Evolutionary conservation across 805 yeast species (phyloP).

Genomic region (Suhomyces canberraensis): DNA sequence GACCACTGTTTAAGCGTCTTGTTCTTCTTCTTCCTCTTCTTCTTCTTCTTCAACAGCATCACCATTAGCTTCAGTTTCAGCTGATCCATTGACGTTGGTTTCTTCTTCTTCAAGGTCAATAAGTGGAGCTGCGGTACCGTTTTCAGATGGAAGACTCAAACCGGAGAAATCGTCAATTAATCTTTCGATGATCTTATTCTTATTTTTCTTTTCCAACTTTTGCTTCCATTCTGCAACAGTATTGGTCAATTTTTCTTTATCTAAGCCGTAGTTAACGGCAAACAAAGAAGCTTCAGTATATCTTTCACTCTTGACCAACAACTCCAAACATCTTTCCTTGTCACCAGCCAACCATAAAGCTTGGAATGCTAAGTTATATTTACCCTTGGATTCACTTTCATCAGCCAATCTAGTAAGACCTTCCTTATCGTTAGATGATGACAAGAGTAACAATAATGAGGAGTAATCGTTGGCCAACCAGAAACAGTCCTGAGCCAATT

Average conservation of each 20-base stretch:
- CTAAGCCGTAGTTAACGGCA: conserved; percentile 62
- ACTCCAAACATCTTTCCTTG: conserved; percentile 54
- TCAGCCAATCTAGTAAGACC: conserved; percentile 64
- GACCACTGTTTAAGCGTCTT: no score
- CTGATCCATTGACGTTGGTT: conserved; percentile 1
- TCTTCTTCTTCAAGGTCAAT: conserved; percentile 12
- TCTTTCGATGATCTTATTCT: conserved; percentile 59
- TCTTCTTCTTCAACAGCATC: conserved; percentile 4
- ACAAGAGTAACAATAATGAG: conserved; percentile 75
- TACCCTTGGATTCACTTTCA: conserved; percentile 67
- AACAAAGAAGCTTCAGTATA: conserved; percentile 83
- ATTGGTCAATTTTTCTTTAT: conserved; percentile 38
- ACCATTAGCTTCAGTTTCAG: conserved; percentile 4
- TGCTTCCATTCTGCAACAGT: conserved; percentile 68
- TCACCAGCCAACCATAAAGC: conserved; percentile 87
- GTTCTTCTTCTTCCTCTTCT: conserved; percentile 26
- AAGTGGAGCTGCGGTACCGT: conserved; percentile 12
- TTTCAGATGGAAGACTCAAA: conserved; percentile 14
- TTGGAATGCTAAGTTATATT: conserved; percentile 86
- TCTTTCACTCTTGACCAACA: conserved; percentile 67
- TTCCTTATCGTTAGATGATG: conserved; percentile 69
- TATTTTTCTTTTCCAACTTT: conserved; percentile 48
- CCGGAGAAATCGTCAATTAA: conserved; percentile 42
- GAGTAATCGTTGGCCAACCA: conserved; percentile 77
- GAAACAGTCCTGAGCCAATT: conserved; percentile 76